Percentiles rank a stretch among this genome's conserved stretches.
Evolutionary conservation across 768 basidiomycete species (phyloP).

Genomic region (Cystobasidium ongulense): DNA sequence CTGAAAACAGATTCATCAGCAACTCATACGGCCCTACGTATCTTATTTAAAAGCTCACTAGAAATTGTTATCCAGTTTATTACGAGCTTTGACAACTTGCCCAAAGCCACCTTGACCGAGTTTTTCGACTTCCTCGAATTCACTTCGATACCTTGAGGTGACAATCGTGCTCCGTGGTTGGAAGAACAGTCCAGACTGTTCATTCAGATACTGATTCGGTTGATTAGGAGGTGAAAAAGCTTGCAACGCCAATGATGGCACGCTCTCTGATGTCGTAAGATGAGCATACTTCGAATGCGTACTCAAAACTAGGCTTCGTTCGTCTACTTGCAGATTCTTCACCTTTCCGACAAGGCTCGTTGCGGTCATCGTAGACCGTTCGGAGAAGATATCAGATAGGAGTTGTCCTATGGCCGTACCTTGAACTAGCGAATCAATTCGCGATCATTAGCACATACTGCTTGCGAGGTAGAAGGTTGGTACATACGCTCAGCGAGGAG

Average conservation of each 20-base stretch:
- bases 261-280: neutral
- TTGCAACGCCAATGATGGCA: slow-evolving; percentile 21
- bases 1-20: slow-evolving; percentile 14
- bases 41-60: neutral
- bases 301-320: neutral
- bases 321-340: neutral
- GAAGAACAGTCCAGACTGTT: slow-evolving; percentile 38
- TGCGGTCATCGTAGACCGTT: neutral
- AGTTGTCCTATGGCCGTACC: neutral
- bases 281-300: neutral
- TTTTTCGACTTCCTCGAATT: slow-evolving; percentile 42
- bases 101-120: slow-evolving; percentile 41
- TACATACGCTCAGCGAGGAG: slow-evolving; percentile 32
- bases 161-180: slow-evolving; percentile 33
- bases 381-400: neutral
- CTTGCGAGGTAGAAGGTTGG: neutral
- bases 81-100: slow-evolving; percentile 42
- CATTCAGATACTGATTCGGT: slow-evolving; percentile 26
- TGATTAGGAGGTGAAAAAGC: slow-evolving; percentile 13
- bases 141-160: slow-evolving; percentile 36
- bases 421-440: neutral
- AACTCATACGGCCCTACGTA: neutral
- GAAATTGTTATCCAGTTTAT: slow-evolving; percentile 38
- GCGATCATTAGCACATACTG: neutral
- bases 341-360: neutral